phyloP scores from a whole-genome alignment of 768 basidiomycete genomes.

The Russula sp. region DNA sequence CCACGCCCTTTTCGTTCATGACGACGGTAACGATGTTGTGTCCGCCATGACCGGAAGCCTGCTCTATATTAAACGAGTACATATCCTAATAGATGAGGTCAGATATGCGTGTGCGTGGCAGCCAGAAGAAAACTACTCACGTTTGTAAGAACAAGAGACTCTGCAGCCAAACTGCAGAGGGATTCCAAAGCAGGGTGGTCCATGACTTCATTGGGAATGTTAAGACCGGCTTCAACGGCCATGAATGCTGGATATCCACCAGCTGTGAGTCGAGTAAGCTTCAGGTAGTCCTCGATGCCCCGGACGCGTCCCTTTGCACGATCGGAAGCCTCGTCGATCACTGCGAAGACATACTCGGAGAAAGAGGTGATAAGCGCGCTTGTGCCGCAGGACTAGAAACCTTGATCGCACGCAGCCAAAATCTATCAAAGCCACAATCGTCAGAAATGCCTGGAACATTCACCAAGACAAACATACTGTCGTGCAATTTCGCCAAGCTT shows the following conservation, averaged over 20 bases:
- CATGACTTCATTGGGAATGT: conserved; percentile 53
- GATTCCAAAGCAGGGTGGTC: conserved; percentile 48
- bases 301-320: conserved; percentile 33
- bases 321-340: conserved; percentile 37
- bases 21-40: conserved; percentile 74
- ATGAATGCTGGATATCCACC: conserved; percentile 52
- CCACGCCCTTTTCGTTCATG: conserved; percentile 56
- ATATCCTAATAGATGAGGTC: conserved; percentile 50
- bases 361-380: conserved; percentile 37
- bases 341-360: conserved; percentile 36
- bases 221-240: conserved; percentile 55
- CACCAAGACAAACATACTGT: conserved; percentile 6
- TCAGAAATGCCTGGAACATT: neutral
- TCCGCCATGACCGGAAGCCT: conserved; percentile 58
- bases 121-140: conserved; percentile 30
- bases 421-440: neutral
- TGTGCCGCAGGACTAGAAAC: conserved; percentile 16
- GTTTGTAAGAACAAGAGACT: conserved; percentile 47
- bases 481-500: conserved; percentile 20
- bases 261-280: conserved; percentile 52
- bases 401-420: conserved; percentile 22
- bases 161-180: conserved; percentile 49
- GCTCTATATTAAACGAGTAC: conserved; percentile 74
- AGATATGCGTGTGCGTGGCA: conserved; percentile 9
- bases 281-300: conserved; percentile 52